A percentile compares a stretch with the other conserved stretches of the same genome.
Conservation (phyloP, 495 filamentous ascomycete species). For the Neurospora sp. region DNA sequence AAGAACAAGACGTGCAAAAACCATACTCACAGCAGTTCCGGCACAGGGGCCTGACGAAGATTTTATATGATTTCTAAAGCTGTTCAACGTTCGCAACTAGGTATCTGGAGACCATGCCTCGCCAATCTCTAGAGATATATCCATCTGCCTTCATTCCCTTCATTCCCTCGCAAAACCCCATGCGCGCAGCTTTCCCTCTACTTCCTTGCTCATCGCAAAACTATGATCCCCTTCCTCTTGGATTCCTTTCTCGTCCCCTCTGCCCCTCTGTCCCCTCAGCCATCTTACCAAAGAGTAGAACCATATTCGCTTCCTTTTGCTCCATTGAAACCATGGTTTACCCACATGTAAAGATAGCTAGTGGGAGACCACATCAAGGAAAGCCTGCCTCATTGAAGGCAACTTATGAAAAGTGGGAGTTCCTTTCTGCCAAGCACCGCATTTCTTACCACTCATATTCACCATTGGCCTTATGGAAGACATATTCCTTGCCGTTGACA, state of each 20-base stretch:
- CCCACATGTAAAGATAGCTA: neutral
- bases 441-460: conserved; percentile 86
- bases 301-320: neutral
- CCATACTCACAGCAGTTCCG: neutral
- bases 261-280: neutral
- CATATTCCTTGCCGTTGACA: conserved; percentile 85
- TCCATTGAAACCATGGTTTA: neutral
- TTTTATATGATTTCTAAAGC: neutral
- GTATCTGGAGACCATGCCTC: neutral
- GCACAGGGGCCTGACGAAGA: neutral
- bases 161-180: neutral
- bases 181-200: neutral
- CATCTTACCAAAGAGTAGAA: neutral
- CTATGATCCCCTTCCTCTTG: neutral
- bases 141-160: neutral
- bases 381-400: neutral
- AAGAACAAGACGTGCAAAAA: neutral
- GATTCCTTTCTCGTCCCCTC: neutral
- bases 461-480: conserved; percentile 93
- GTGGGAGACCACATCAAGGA: neutral
- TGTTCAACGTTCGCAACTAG: neutral
- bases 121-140: neutral
- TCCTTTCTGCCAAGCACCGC: neutral
- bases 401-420: neutral
- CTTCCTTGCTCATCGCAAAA: neutral